Conservation (phyloP, 1,139 yeast species). For the Pichia sp. region DNA sequence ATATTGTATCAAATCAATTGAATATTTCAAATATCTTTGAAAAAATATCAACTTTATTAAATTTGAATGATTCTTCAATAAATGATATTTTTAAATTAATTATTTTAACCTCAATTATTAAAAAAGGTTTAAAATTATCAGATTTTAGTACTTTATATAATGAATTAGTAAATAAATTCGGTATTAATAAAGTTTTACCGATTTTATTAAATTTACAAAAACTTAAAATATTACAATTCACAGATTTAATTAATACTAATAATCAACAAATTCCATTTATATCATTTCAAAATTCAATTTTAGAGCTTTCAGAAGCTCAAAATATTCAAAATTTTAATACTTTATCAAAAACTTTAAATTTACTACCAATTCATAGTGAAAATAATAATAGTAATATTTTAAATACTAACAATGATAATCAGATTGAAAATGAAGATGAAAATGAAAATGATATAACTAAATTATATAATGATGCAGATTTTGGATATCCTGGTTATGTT, state of each 20-base stretch:
- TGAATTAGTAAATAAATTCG: constrained; percentile 53
- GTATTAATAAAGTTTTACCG: constrained; percentile 39
- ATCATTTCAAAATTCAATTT: constrained; percentile 10
- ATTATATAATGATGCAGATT: constrained; percentile 36
- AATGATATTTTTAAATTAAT: constrained; percentile 42
- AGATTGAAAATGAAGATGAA: constrained; percentile 2
- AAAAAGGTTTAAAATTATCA: constrained; percentile 58
- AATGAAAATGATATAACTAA: not conserved
- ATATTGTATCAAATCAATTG: constrained; percentile 49
- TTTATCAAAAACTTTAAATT: constrained; percentile 24
- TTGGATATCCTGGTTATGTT: constrained; percentile 47
- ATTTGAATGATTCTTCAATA: constrained; percentile 44
- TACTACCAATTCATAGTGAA: constrained; percentile 24
- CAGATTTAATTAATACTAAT: constrained; percentile 5
- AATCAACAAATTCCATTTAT: constrained; percentile 21
- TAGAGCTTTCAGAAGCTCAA: constrained; percentile 17
- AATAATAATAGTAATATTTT: not conserved
- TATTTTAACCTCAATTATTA: constrained; percentile 49
- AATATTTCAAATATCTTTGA: constrained; percentile 27
- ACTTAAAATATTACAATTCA: constrained; percentile 17
- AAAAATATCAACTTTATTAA: constrained; percentile 18
- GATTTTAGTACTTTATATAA: constrained; percentile 47
- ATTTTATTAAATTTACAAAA: constrained; percentile 34
- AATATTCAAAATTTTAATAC: constrained; percentile 29
- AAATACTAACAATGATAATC: not conserved